Base-by-base conservation (phyloP, 2,329 filamentous ascomycete genomes). In the Neophaeococcomyces aloes region DNA sequence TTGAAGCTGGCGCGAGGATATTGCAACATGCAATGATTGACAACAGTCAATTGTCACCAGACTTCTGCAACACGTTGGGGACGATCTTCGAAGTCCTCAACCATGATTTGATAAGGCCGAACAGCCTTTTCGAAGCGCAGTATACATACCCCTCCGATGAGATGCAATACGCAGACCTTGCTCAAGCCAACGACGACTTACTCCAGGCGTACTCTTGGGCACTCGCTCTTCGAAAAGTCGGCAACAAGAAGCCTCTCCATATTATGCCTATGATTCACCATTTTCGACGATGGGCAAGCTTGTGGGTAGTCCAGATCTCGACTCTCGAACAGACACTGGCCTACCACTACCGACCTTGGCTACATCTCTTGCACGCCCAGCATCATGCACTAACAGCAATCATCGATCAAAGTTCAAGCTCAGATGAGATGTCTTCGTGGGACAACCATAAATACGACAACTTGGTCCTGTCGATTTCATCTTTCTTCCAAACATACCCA, bases 331-430 rank as follows among this genome's bases (percentile, higher is more conserved):
- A 39, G 11, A 29, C 37, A 11, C 37, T 39, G 3, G 37, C n/a
- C 11, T 17, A 15, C 23, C 21, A 39, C 7, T 7, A 29, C 17
- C 37, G 27, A 8, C 37, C 37, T 8, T 39, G 37, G 37, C 23
- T 39, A 39, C 37, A 39, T 6, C 25, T 39, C n/a, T 19, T 39
- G 23, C 37, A 39, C 17, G 37, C 21, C 3, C 37, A 39, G 17
- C 37, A 39, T 30, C 7, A 11, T n/a, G 37, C 37, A 27, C 18
- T 39, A 27, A 30, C 13, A 7, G 30, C 37, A 6, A 25, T 39
- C 3, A 39, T 39, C 11, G 19, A 39, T 17, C 14, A 11, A 6
- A 29, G 29, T 14, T 30, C 37, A 18, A 29, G 27, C 11, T 5
- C 23, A 11, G 17, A n/a, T 17, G 37, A 39, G 13, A 7, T 7